Evolutionary conservation across 495 filamentous ascomycete genomes (phyloP).

Genomic region (Neurospora sp.): DNA sequence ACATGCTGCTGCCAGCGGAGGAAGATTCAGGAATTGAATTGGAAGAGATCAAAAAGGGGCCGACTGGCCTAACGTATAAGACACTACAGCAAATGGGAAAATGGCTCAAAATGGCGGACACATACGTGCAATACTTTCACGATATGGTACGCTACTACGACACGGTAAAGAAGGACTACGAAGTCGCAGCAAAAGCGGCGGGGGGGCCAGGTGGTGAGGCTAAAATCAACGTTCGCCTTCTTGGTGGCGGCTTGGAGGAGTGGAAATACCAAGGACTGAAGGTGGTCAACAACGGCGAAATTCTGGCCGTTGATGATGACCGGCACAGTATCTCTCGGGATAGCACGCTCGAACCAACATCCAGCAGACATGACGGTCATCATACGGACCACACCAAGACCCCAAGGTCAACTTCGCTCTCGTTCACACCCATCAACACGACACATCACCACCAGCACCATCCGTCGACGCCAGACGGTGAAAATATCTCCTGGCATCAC

Average conservation of each 20-base stretch:
- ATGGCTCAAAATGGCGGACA: slow-evolving; percentile 59
- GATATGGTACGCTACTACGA: slow-evolving; percentile 60
- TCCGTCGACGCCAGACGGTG: neutral
- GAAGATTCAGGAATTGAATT: slow-evolving; percentile 10
- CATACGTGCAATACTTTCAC: slow-evolving; percentile 58
- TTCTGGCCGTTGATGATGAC: slow-evolving; percentile 22
- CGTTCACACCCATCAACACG: slow-evolving; percentile 44
- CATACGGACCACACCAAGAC: slow-evolving; percentile 15
- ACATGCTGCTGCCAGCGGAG: slow-evolving; percentile 37
- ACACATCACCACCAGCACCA: slow-evolving; percentile 16
- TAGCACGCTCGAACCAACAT: slow-evolving; percentile 18
- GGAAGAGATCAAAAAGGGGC: slow-evolving; percentile 21
- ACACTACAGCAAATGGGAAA: slow-evolving; percentile 50
- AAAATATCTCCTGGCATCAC: neutral
- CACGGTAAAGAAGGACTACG: slow-evolving; percentile 52
- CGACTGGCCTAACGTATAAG: slow-evolving; percentile 30
- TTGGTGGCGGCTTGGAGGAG: slow-evolving; percentile 61
- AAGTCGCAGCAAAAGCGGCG: slow-evolving; percentile 3
- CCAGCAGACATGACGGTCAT: slow-evolving; percentile 16
- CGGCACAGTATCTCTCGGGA: slow-evolving; percentile 23
- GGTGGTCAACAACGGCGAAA: slow-evolving; percentile 33
- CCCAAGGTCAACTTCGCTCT: slow-evolving; percentile 20
- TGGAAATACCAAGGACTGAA: slow-evolving; percentile 40
- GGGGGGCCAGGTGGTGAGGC: neutral
- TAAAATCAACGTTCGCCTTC: slow-evolving; percentile 35